These are phyloP conservation scores for Epichloe scottii DNA, from an alignment of 2,329 filamentous ascomycete species.

Conservation along the genomic window DNA sequence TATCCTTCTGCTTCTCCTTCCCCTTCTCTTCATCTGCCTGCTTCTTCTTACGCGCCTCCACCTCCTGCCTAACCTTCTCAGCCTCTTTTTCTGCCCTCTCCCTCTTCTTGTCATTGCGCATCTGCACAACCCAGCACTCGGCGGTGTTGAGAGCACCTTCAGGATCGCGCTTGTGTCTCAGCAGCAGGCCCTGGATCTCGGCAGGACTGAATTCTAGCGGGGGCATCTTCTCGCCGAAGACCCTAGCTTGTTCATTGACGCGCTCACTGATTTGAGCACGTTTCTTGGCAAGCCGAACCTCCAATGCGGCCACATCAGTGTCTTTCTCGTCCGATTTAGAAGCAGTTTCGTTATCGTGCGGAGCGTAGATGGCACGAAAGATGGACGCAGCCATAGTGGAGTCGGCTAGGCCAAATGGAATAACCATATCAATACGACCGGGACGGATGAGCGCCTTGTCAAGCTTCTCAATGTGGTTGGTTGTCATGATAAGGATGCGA, in stretches of 20 bases:
- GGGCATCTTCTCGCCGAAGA: constrained; percentile 40
- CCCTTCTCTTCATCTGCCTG: not conserved
- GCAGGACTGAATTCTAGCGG: constrained; percentile 45
- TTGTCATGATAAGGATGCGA: constrained; percentile 52
- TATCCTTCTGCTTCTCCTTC: constrained; percentile 4
- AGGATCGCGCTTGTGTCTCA: constrained; percentile 42
- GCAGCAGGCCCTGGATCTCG: constrained; percentile 46
- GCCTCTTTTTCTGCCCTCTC: constrained; percentile 23
- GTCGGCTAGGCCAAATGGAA: constrained; percentile 44
- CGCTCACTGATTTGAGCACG: constrained; percentile 24
- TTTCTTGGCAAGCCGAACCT: constrained; percentile 16
- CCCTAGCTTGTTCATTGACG: constrained; percentile 32
- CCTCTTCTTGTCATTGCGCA: constrained; percentile 35
- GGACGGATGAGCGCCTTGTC: constrained; percentile 51
- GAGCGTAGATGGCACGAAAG: constrained; percentile 46
- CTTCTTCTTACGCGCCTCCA: not conserved
- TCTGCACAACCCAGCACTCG: constrained; percentile 36
- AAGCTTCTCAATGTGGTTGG: constrained; percentile 49
- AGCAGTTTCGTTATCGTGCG: constrained; percentile 27
- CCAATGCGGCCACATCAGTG: constrained; percentile 17
- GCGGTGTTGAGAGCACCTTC: constrained; percentile 33
- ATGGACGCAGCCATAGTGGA: constrained; percentile 38
- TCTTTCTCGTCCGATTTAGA: constrained; percentile 10
- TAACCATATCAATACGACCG: constrained; percentile 47
- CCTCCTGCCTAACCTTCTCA: constrained; percentile 6